phyloP scores from a whole-genome alignment of 345 rosid species.

The Melastoma malabathricum region DNA sequence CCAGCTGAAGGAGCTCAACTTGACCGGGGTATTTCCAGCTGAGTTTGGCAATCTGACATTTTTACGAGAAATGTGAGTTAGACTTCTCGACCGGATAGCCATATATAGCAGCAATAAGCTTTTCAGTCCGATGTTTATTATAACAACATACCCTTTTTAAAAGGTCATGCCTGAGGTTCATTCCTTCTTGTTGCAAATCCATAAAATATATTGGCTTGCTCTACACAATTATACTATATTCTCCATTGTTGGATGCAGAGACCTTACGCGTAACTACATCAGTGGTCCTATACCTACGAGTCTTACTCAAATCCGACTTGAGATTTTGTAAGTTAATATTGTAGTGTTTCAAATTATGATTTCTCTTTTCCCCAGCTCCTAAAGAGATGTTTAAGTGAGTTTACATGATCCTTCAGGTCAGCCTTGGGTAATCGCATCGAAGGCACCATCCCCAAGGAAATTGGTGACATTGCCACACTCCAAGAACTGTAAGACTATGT shows the following conservation, averaged over 20 bases:
- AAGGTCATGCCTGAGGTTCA: too few relatives aligned
- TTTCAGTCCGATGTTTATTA: not conserved
- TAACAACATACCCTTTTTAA: not conserved
- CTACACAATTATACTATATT: too few relatives aligned
- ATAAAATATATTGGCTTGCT: too few relatives aligned
- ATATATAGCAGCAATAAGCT: too few relatives aligned
- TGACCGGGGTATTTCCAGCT: slow-evolving; percentile 52
- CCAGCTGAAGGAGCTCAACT: slow-evolving; percentile 31
- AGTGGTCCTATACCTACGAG: slow-evolving; percentile 55
- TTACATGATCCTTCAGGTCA: slow-evolving; percentile 26
- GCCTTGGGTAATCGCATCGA: slow-evolving; percentile 49
- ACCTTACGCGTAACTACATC: slow-evolving; percentile 57
- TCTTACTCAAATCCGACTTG: slow-evolving; percentile 39
- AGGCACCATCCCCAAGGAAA: slow-evolving; percentile 46
- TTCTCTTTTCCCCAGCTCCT: not conserved
- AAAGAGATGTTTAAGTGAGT: not conserved
- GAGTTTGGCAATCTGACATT: slow-evolving; percentile 49
- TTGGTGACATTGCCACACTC: slow-evolving; percentile 47
- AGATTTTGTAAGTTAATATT: slow-evolving; percentile 29
- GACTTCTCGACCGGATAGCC: not conserved
- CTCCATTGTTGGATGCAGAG: slow-evolving; percentile 23
- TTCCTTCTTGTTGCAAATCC: too few relatives aligned
- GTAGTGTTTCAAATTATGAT: not conserved
- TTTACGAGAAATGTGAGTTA: slow-evolving; percentile 43
- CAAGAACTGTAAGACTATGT: slow-evolving; percentile 36